phyloP scores from a whole-genome alignment of 495 filamentous ascomycete genomes.

The Daldinia caldariorum region DNA sequence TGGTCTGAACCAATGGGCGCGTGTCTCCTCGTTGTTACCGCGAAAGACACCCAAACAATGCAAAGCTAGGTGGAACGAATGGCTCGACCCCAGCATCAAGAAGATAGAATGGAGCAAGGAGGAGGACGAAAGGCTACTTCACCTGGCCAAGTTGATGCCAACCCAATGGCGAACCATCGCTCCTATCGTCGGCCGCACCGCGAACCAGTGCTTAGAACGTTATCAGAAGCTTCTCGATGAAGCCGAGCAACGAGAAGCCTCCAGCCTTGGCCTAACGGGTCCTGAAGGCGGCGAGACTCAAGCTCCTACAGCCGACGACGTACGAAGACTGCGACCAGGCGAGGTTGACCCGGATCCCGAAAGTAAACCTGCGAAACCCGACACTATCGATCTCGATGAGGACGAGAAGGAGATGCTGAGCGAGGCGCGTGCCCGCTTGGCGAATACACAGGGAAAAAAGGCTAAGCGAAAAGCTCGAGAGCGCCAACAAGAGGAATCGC shows the following conservation, averaged over 20 bases:
- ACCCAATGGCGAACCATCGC: conserved; percentile 99
- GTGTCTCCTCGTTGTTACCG: conserved; percentile 94
- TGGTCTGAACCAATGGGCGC: conserved; percentile 98
- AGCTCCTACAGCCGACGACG: conserved; percentile 93
- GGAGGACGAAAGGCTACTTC: conserved; percentile 96
- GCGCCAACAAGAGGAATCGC: conserved; percentile 92
- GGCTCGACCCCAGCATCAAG: conserved; percentile 95
- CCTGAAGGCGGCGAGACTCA: conserved; percentile 86
- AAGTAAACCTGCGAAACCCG: conserved; percentile 94
- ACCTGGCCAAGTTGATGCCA: conserved; percentile 97
- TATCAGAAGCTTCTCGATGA: conserved; percentile 98
- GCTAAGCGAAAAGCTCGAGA: conserved; percentile 97
- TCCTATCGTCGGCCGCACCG: conserved; percentile 93
- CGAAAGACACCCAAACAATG: conserved; percentile 99
- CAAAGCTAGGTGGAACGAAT: conserved; percentile 98
- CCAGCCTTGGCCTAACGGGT: conserved; percentile 84
- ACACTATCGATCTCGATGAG: conserved; percentile 97
- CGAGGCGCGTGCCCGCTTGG: conserved; percentile 93
- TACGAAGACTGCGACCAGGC: conserved; percentile 86
- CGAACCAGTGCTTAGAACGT: conserved; percentile 94
- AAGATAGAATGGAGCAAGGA: conserved; percentile 99
- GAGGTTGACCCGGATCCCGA: conserved; percentile 97
- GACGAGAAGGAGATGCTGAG: conserved; percentile 99
- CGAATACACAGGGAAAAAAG: conserved; percentile 99
- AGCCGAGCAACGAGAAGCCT: conserved; percentile 85